Percentiles rank a stretch among this genome's conserved stretches.
These are phyloP conservation scores for Sclerotinia minor DNA, from an alignment of 2,329 filamentous ascomycete species.

Conservation along the genomic window DNA sequence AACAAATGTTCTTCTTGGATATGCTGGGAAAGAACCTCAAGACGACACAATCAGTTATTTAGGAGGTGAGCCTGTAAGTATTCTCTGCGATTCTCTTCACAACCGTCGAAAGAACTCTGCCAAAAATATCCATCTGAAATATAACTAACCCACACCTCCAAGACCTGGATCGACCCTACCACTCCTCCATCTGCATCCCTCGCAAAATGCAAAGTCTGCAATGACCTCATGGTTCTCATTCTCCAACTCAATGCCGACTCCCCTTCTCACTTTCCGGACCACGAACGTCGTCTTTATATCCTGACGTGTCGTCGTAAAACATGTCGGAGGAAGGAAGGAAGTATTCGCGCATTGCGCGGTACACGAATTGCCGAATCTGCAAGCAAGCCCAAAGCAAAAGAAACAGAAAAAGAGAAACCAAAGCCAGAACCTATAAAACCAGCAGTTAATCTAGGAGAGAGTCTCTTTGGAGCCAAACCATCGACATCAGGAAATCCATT, in stretches of 20 bases:
- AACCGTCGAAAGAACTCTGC: background rate
- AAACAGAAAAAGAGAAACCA: conserved; percentile 36
- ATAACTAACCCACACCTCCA: conserved; percentile 42
- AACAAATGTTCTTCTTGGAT: conserved; percentile 88
- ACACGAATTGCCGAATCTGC: conserved; percentile 50
- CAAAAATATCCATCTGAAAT: background rate
- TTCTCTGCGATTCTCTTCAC: background rate
- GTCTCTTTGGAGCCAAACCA: conserved; percentile 67
- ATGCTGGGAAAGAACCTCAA: conserved; percentile 73
- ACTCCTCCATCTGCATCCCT: conserved; percentile 72
- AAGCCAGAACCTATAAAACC: conserved; percentile 34
- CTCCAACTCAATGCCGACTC: conserved; percentile 91
- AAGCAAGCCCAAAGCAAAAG: conserved; percentile 12
- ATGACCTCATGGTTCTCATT: conserved; percentile 77
- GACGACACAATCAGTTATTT: conserved; percentile 83
- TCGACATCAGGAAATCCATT: conserved; percentile 55
- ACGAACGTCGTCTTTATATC: conserved; percentile 85
- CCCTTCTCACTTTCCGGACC: conserved; percentile 79
- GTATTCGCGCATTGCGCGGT: conserved; percentile 72
- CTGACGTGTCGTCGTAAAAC: conserved; percentile 76
- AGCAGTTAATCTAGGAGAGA: conserved; percentile 57
- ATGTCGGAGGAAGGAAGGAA: conserved; percentile 81
- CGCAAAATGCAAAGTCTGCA: conserved; percentile 85
- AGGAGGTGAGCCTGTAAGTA: conserved; percentile 78
- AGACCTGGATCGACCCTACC: conserved; percentile 82